A percentile compares a stretch with the other conserved stretches of the same genome.
These are phyloP conservation scores for Russula vinacea DNA, from an alignment of 768 basidiomycete species.

Conservation along the genomic window DNA sequence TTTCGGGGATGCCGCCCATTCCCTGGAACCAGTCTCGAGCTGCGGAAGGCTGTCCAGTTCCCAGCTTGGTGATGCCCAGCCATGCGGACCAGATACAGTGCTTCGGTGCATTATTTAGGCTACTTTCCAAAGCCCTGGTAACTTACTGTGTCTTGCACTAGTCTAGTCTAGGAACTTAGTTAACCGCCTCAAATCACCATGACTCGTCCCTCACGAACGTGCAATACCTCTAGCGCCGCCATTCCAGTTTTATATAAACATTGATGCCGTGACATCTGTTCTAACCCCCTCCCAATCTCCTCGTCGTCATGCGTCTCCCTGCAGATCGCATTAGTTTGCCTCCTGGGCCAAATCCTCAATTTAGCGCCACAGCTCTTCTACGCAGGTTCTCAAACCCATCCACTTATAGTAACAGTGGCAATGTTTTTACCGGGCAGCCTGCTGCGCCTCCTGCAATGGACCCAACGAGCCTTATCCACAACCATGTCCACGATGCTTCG, in stretches of 20 bases:
- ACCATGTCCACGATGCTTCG: background rate
- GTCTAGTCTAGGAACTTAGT: background rate
- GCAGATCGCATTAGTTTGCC: background rate
- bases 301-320: background rate
- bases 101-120: background rate
- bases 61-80: background rate
- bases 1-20: background rate
- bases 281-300: background rate
- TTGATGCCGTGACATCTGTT: background rate
- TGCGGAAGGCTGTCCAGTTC: background rate
- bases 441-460: background rate
- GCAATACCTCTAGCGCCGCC: background rate
- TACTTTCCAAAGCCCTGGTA: too few species aligned
- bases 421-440: background rate
- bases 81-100: too few species aligned
- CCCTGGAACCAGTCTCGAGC: background rate
- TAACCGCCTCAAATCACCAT: too few species aligned
- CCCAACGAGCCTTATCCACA: background rate
- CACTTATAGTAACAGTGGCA: conserved; percentile 3
- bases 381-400: conserved; percentile 15
- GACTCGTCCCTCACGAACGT: background rate
- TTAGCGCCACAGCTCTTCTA: background rate
- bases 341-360: background rate
- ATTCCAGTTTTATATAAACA: background rate
- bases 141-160: background rate